Percentiles rank a stretch among this genome's conserved stretches.
phyloP scores from a whole-genome alignment of 2,329 filamentous ascomycete genomes.

The Exophiala alcalophila region DNA sequence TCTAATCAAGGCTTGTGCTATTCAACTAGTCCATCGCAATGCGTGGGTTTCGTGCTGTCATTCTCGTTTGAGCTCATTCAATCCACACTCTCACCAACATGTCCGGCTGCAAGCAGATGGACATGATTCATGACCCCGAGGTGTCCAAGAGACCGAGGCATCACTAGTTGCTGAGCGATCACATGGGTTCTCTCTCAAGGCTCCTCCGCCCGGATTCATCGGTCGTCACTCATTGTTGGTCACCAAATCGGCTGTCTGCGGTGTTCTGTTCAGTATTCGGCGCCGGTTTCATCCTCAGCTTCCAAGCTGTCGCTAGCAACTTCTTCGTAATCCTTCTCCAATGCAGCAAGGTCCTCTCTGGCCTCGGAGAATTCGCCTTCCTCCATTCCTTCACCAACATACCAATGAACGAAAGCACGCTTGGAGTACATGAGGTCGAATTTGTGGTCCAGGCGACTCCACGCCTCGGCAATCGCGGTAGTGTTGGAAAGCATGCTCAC shows the following conservation, averaged over 20 bases:
- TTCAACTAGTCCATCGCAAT: no score
- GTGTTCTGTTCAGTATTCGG: slow-evolving; percentile 24
- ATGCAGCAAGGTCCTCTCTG: slow-evolving; percentile 77
- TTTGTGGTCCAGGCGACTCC: slow-evolving; percentile 63
- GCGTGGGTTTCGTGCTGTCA: no score
- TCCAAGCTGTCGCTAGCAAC: slow-evolving; percentile 66
- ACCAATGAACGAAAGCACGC: slow-evolving; percentile 69
- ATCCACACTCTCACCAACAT: not conserved
- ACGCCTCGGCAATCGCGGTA: slow-evolving; percentile 64
- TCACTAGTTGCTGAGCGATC: no score
- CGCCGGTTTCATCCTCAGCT: slow-evolving; percentile 52
- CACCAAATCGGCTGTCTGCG: not conserved
- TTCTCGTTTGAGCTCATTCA: not conserved
- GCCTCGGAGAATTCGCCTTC: slow-evolving; percentile 87
- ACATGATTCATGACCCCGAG: not conserved
- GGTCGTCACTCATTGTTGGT: not conserved
- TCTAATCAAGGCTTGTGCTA: no score
- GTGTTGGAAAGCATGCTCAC: slow-evolving; percentile 66
- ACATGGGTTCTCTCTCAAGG: no score
- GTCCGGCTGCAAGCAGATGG: not conserved
- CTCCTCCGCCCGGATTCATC: no score
- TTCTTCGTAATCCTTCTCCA: slow-evolving; percentile 86
- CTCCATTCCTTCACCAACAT: slow-evolving; percentile 87
- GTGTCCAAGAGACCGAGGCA: no score
- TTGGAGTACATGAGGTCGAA: slow-evolving; percentile 70